A percentile compares a stretch with the other conserved stretches of the same genome.
phyloP scores from a whole-genome alignment of 495 filamentous ascomycete genomes.

The Hypoxylon crocopeplum region DNA sequence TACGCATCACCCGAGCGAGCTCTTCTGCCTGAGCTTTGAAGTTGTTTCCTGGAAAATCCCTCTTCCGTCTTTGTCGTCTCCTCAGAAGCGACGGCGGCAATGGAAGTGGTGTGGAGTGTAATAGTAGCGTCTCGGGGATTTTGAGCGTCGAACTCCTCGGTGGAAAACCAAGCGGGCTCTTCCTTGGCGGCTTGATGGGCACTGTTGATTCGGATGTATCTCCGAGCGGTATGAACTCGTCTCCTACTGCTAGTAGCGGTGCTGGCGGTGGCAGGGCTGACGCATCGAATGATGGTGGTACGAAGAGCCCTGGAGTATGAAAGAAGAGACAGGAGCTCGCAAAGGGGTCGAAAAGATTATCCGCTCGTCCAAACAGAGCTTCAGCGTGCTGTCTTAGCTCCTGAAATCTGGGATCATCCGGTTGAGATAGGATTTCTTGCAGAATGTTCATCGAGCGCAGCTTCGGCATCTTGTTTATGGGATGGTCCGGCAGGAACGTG shows the following conservation, averaged over 20 bases:
- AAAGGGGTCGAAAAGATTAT: conserved; percentile 59
- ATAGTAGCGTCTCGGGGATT: conserved; percentile 46
- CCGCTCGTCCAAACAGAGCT: conserved; percentile 49
- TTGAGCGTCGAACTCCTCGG: conserved; percentile 42
- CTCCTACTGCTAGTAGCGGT: background rate
- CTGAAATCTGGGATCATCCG: conserved; percentile 17
- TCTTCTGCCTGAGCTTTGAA: conserved; percentile 47
- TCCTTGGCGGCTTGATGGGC: conserved; percentile 27
- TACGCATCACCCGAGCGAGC: conserved; percentile 44
- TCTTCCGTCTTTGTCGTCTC: conserved; percentile 11
- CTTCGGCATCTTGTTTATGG: conserved; percentile 36
- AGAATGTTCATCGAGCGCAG: background rate
- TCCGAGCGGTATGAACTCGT: conserved; percentile 1
- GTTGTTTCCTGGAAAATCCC: conserved; percentile 27
- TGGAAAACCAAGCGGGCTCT: conserved; percentile 45
- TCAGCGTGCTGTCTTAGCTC: conserved; percentile 39
- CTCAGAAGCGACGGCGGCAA: background rate
- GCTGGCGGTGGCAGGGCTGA: conserved; percentile 10
- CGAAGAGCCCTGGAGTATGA: conserved; percentile 49
- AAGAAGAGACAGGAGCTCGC: conserved; percentile 61
- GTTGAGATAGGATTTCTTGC: conserved; percentile 14
- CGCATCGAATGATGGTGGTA: conserved; percentile 46
- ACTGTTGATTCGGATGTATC: background rate
- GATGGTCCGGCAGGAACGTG: conserved; percentile 54
- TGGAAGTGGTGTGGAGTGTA: conserved; percentile 38